Percentiles rank a stretch among this genome's conserved stretches.
Conservation (phyloP, 805 yeast genomes). For the Kazachstania psychrophila region DNA sequence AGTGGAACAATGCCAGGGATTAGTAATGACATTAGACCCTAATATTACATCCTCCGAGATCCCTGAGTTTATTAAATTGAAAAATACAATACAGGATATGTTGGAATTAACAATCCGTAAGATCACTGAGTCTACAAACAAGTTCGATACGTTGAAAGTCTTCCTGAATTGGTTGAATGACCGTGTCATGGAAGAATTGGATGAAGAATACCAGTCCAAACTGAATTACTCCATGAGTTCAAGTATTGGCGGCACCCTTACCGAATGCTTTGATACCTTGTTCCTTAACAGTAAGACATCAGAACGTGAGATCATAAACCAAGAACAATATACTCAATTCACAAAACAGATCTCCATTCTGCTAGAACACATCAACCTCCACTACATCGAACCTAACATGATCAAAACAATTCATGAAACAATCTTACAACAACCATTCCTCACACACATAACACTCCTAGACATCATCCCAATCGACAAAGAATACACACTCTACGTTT, state of each 20-base stretch:
- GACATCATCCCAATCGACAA: too few species aligned
- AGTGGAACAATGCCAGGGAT: constrained; percentile 8
- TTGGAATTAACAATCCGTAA: constrained; percentile 7
- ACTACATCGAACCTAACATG: too few species aligned
- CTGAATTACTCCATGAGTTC: constrained; percentile 4
- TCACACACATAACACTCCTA: too few species aligned
- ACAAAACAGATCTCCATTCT: not conserved
- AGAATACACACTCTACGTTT: too few species aligned
- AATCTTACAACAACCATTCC: too few species aligned
- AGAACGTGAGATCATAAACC: not conserved
- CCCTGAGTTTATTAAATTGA: not conserved
- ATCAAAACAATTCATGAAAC: too few species aligned
- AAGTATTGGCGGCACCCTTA: constrained; percentile 6
- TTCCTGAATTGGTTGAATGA: constrained; percentile 19
- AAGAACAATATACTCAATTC: not conserved
- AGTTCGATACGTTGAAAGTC: constrained; percentile 8
- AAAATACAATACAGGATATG: constrained; percentile 4
- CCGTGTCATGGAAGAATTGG: constrained; percentile 12
- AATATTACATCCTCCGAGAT: too few species aligned
- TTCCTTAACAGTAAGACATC: not conserved
- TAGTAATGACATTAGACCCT: not conserved
- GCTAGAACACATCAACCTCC: too few species aligned
- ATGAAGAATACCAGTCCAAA: constrained; percentile 15
- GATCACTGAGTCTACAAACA: constrained; percentile 9
- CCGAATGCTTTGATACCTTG: constrained; percentile 5